These are phyloP conservation scores for Fusarium nisikadoi DNA, from an alignment of 2,329 filamentous ascomycete genomes.

Conservation along the genomic window DNA sequence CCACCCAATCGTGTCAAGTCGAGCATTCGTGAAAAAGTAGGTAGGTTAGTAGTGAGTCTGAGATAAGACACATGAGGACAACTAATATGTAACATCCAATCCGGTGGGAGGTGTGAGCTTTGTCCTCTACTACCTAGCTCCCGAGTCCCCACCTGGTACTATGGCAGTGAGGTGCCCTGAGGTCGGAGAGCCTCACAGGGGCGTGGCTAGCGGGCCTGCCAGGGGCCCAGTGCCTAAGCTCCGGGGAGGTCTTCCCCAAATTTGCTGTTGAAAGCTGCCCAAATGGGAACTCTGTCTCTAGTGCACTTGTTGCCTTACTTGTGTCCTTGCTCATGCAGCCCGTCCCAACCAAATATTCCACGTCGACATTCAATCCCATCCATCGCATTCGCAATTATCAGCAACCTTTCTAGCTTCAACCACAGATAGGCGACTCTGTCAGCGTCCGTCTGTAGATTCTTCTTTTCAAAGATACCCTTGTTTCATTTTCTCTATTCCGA, in stretches of 20 bases:
- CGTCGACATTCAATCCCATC: slow-evolving; percentile 22
- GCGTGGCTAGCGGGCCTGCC: neutral
- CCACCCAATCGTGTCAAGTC: neutral
- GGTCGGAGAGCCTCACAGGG: slow-evolving; percentile 1
- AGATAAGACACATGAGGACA: no score
- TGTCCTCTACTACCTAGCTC: neutral
- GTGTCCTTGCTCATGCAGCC: neutral
- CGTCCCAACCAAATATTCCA: slow-evolving; percentile 22
- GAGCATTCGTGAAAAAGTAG: neutral
- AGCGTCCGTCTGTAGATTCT: neutral
- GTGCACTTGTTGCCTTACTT: neutral
- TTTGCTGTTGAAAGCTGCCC: neutral
- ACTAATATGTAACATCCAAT: neutral
- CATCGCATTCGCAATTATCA: slow-evolving; percentile 14
- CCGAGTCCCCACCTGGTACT: neutral
- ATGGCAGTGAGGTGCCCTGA: neutral
- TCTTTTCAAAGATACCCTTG: slow-evolving; percentile 5
- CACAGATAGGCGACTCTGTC: neutral
- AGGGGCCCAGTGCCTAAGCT: neutral
- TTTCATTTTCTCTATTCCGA: slow-evolving; percentile 4
- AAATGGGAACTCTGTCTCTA: slow-evolving; percentile 5
- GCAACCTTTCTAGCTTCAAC: slow-evolving; percentile 7
- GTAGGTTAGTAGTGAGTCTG: neutral
- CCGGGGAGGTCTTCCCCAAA: slow-evolving; percentile 1
- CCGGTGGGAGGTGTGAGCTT: neutral